phyloP scores from a whole-genome alignment of 2,329 filamentous ascomycete species.

The Nigrospora oryzae region DNA sequence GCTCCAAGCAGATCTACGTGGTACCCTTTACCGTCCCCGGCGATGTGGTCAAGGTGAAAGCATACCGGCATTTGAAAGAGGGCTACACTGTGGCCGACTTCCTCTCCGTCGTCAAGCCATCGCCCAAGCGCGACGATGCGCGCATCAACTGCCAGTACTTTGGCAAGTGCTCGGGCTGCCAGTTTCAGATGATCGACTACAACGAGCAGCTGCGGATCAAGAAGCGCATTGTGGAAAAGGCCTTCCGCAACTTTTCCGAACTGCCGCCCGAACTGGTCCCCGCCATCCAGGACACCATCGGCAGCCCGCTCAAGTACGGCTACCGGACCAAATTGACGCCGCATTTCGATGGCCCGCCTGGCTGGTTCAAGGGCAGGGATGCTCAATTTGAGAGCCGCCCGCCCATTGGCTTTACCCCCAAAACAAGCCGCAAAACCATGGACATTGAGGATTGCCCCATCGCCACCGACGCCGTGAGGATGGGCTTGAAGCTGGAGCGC shows the following conservation, averaged over 20 bases:
- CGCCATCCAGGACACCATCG: constrained; percentile 72
- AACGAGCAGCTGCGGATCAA: constrained; percentile 79
- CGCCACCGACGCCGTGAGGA: constrained; percentile 75
- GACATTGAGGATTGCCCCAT: constrained; percentile 98
- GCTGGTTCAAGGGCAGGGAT: constrained; percentile 39
- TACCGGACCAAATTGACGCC: constrained; percentile 97
- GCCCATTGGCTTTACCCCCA: constrained; percentile 82
- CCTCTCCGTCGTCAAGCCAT: constrained; percentile 65
- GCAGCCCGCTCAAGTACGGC: constrained; percentile 81
- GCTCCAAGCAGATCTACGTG: constrained; percentile 65
- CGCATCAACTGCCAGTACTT: constrained; percentile 84
- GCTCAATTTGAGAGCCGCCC: constrained; percentile 54
- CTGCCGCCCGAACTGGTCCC: constrained; percentile 70
- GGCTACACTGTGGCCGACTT: constrained; percentile 78
- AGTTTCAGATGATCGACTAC: constrained; percentile 96
- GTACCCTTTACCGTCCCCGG: constrained; percentile 86
- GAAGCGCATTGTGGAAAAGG: constrained; percentile 78
- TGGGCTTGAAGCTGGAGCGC: constrained; percentile 74
- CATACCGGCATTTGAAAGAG: constrained; percentile 60
- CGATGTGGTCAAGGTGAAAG: constrained; percentile 70
- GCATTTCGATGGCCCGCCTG: constrained; percentile 78
- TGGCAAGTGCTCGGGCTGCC: constrained; percentile 77
- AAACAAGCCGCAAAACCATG: constrained; percentile 69
- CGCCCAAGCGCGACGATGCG: constrained; percentile 66
- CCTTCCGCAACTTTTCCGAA: constrained; percentile 84